Evolutionary conservation across 768 basidiomycete genomes (phyloP), one percentile per base, ranked within the genome.

Genomic region (Kwoniella shandongensis): DNA sequence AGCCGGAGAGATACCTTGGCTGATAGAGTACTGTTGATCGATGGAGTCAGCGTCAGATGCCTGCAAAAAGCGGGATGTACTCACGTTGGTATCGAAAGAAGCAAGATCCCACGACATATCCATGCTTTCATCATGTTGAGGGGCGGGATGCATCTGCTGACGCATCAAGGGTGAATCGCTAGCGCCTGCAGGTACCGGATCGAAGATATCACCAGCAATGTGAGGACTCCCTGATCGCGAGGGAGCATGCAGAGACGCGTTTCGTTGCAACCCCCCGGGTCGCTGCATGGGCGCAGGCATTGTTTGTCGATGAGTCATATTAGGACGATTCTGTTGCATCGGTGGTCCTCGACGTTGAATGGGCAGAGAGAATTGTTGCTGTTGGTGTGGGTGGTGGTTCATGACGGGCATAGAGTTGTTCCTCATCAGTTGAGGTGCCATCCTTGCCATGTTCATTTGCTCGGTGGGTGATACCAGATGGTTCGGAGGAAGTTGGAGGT

Each of bases 1-100:
- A 26, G 66, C 62, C 1, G 70, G 70, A 23, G 70, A 69, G 23
- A 72, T 72, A 13, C 70, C 70, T 55, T 69, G 70, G 25, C 44
- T 46, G 23, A 39, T 36, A 30, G 40, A 40, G 35, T 54, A 62
- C 32, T 61, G 50, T 2, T 20, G 23, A n/a, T 30, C 29, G 35
- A 42, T 13, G 44, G 15, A 0, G 29, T 25, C 45, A 47, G 42
- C 51, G 36, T 5, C 23, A 3, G 26, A 23, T 13, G 8, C 41
- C 3, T 17, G 18, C 12, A 17, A 35, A 38, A 2, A 6, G n/a
- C n/a, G n/a, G n/a, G n/a, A n/a, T 13, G 2, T 18, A 54, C 59
- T 54, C 26, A 49, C 47, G 6, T 49, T 35, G 22, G 46, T 18
- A 40, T 54, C 52, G 23, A 22, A 57, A 35, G 49, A 29, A 17